Conservation (phyloP, 2,329 filamentous ascomycete species). For the Epichloe amarillans region DNA sequence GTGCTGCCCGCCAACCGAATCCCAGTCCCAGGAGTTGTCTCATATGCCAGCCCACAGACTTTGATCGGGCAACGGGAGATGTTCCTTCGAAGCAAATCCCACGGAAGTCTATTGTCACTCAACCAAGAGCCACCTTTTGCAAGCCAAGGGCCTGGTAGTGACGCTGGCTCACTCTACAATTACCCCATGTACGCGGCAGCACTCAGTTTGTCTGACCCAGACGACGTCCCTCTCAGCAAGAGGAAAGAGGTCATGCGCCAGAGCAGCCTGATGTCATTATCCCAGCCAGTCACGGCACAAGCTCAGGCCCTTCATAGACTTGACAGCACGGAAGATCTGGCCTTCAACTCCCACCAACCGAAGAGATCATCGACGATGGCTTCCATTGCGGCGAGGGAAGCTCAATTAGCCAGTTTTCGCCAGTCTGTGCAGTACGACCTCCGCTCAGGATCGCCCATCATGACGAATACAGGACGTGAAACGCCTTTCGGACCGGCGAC, state of each 20-base stretch:
- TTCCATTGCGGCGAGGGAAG: conserved; percentile 34
- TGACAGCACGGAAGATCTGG: conserved; percentile 19
- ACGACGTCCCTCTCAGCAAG: conserved; percentile 60
- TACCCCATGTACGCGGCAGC: conserved; percentile 19
- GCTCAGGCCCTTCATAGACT: conserved; percentile 10
- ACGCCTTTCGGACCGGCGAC: conserved; percentile 23
- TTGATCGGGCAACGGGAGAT: conserved; percentile 42
- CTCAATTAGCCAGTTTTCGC: conserved; percentile 53
- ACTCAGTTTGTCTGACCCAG: conserved; percentile 31
- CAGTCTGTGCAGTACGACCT: conserved; percentile 51
- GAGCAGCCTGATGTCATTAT: conserved; percentile 26
- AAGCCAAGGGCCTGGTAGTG: conserved; percentile 21
- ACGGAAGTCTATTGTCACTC: conserved; percentile 23
- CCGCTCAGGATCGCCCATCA: conserved; percentile 25
- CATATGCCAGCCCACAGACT: conserved; percentile 39
- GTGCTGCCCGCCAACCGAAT: conserved; percentile 7
- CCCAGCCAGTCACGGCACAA: conserved; percentile 7
- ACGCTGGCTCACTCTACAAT: conserved; percentile 28
- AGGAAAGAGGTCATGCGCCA: conserved; percentile 49
- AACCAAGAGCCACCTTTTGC: conserved; percentile 14
- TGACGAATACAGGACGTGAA: conserved; percentile 22
- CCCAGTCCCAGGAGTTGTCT: conserved; percentile 32
- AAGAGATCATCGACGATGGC: conserved; percentile 31
- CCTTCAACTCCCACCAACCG: conserved; percentile 43
- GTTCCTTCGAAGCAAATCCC: conserved; percentile 38